Evolutionary conservation across 2,329 filamentous ascomycete genomes (phyloP), one percentile per base, ranked within the genome.

Genomic region (Juglanconis oblonga): DNA sequence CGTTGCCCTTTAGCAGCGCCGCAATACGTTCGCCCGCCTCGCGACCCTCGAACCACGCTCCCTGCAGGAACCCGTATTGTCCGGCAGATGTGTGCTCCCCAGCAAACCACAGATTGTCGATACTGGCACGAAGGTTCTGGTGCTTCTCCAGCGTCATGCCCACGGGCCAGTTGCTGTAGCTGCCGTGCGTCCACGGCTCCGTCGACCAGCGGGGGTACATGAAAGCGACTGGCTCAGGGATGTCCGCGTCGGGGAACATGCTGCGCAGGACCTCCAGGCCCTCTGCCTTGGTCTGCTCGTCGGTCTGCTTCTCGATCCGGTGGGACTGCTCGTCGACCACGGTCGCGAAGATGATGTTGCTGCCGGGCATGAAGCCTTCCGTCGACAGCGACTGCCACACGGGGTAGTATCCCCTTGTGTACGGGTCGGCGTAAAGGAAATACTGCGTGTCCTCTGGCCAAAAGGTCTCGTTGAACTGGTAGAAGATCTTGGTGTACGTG

Each of bases 401-500:
- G 0, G 87, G 84, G 40, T 73, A 81, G 61, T 77, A 76, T 0
- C 78, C 78, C 1, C 78, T 73, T 17, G 67, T 67, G 0, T 70
- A 69, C 3, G 76, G 71, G 31, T 79, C 78, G 0, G 78, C 78
- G 56, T 80, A 80, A 0, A 81, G 68, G 59, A 80, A 76, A 64
- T 71, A 81, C 64, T 81, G 71, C 0, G 69, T 74, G 14, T 77
- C 71, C 0, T 72, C 67, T 11, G 65, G 75, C 88, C 87, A 90
- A 71, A 90, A 91, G 0, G 84, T 82, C 57, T 86, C 76, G 62
- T 86, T 77, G 72, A 90, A 90, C 63, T 89, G 87, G 62, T 88
- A 74, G 72, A 90, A 90, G 62, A 90, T 83, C 69, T 91, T 91
- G 55, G 87, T 90, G 72, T 90, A 91, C 0, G 86, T 89, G 6